Evolutionary conservation across 495 filamentous ascomycete species (phyloP), one percentile per base, ranked within the genome.

Genomic region (Trichocladium antarcticum): DNA sequence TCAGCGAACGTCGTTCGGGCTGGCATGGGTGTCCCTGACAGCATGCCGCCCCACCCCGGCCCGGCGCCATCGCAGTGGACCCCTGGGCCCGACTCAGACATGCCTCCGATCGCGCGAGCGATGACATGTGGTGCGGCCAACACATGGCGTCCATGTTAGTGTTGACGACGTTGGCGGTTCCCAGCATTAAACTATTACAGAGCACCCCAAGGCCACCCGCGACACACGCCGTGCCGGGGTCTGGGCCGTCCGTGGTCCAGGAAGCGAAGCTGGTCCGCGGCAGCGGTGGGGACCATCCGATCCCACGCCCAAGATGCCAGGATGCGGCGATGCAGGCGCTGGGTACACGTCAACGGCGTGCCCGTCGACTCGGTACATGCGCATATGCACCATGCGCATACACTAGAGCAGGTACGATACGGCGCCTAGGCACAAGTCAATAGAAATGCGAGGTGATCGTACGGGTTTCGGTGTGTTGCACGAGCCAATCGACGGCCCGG

Each of bases 351-450:
- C 45, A 49, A 50, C 29, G 46, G 27, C 35, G 21, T 42, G 56
- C 45, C 51, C 46, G 47, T 42, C 45, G 45, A 53, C 46, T 47
- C 47, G 47, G 58, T 42, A 53, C 39, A 20, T 27, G 24, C 24
- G 24, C 24, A 27, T n/a, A n/a, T n/a, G n/a, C n/a, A n/a, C n/a
- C n/a, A n/a, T n/a, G n/a, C n/a, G n/a, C n/a, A n/a, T n/a, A n/a
- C n/a, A n/a, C n/a, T n/a, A n/a, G n/a, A n/a, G n/a, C n/a, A n/a
- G n/a, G n/a, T n/a, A n/a, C n/a, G n/a, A n/a, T n/a, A n/a, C n/a
- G n/a, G n/a, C n/a, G n/a, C n/a, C n/a, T n/a, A n/a, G n/a, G n/a
- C n/a, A n/a, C n/a, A n/a, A n/a, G n/a, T n/a, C n/a, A n/a, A n/a
- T n/a, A n/a, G n/a, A n/a, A n/a, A n/a, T n/a, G n/a, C n/a, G n/a